Evolutionary conservation across 805 yeast species (phyloP), one percentile per base, ranked within the genome.

Genomic region (Yamadazyma paraphyllophila): DNA sequence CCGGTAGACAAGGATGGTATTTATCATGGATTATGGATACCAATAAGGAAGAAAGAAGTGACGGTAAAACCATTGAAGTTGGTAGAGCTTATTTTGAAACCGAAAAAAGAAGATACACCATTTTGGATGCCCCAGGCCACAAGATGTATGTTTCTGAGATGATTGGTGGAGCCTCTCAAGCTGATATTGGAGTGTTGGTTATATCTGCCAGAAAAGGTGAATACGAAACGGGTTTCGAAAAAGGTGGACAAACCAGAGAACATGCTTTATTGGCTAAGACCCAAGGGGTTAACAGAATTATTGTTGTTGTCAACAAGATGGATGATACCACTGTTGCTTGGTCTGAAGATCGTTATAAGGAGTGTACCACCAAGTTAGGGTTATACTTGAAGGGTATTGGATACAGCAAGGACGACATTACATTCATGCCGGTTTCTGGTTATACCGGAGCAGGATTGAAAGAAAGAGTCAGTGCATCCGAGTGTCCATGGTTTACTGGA

Each of bases 111-210:
- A 85, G 98, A 70, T 94, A 94, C 76, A 92, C 99, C 36, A 90
- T 94, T 57, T 81, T 94, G 66, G 99, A 94, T 69, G 99, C 99
- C 7, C 99, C 99, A 54, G 99, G 99, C 43, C 99, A 94, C 77
- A 94, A 94, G 75, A 86, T 94, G 89, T 94, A 94, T 65, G 97
- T 94, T 52, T 89, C 97, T 45, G 96, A 90, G 69, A 94, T 94
- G 99, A 94, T 94, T 76, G 98, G 98, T 60, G 99, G 99, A 69
- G 99, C 99, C 14, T 91, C 98, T 38, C 99, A 94, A 75, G 99
- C 99, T 30, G 99, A 94, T 73, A 94, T 92, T 47, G 99, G 99
- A 73, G 82, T 94, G 55, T 79, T 94, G 61, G 99, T 94, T 41
- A 94, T 94, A 58, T 88, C 96, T 52, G 98, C 98, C 39, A 87